Evolutionary conservation across 257 asterid species (phyloP).

Genomic region (Solanum pinnatisectum): DNA sequence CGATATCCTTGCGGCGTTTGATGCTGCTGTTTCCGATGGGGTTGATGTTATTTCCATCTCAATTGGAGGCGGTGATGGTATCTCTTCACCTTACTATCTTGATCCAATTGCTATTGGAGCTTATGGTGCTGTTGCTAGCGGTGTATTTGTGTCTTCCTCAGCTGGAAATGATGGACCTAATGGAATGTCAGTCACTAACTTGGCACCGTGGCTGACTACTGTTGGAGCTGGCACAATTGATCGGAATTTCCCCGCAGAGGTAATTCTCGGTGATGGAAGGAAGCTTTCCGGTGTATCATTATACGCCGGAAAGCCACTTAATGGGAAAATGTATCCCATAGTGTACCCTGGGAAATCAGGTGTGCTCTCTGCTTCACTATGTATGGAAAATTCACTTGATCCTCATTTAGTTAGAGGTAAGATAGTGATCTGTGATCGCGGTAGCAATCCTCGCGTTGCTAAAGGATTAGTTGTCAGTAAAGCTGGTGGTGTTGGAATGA

Average conservation of each 20-base stretch:
- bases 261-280: conserved; percentile 55
- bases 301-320: conserved; percentile 63
- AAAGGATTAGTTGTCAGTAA: conserved; percentile 81
- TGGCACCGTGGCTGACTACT: conserved; percentile 95
- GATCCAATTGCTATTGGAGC: conserved; percentile 98
- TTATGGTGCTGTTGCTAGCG: conserved; percentile 93
- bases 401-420: conserved; percentile 53
- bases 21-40: conserved; percentile 82
- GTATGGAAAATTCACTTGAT: conserved; percentile 89
- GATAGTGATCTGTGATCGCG: conserved; percentile 89
- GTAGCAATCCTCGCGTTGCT: conserved; percentile 86
- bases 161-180: conserved; percentile 98
- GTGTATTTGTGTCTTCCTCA: conserved; percentile 81
- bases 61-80: conserved; percentile 91
- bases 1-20: conserved; percentile 91
- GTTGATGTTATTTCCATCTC: conserved; percentile 92
- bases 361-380: conserved; percentile 69
- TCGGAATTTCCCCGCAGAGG: conserved; percentile 76
- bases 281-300: conserved; percentile 70
- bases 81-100: conserved; percentile 87
- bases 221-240: conserved; percentile 97
- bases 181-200: conserved; percentile 89
- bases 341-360: conserved; percentile 84
- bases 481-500: conserved; percentile 94
- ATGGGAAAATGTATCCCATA: conserved; percentile 65